Evolutionary conservation across 129 eudicot species (phyloP).

Genomic region (Artemisia annua): DNA sequence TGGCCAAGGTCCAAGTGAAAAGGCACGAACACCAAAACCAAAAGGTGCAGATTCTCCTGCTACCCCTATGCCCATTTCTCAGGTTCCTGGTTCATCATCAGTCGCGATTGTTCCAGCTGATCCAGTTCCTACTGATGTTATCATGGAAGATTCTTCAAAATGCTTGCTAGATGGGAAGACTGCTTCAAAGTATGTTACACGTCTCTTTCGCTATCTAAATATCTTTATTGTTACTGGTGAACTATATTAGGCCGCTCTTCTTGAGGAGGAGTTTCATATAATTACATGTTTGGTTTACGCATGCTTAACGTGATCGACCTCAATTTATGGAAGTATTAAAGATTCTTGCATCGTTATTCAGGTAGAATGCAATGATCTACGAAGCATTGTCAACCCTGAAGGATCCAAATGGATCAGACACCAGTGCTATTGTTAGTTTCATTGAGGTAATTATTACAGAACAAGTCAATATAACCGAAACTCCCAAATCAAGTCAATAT

Average conservation of each 20-base stretch:
- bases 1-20: slow-evolving; percentile 77
- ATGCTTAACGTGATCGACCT: too few relatives aligned
- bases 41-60: slow-evolving; percentile 18
- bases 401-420: slow-evolving; percentile 73
- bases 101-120: slow-evolving; percentile 33
- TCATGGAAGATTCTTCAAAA: slow-evolving; percentile 58
- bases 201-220: too few relatives aligned
- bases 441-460: slow-evolving; percentile 54
- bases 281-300: neutral
- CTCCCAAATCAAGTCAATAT: too few relatives aligned
- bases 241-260: neutral
- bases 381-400: slow-evolving; percentile 70
- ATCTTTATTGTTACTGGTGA: too few relatives aligned
- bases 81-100: slow-evolving; percentile 21
- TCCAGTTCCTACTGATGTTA: slow-evolving; percentile 41
- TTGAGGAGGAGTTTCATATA: neutral
- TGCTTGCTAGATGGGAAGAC: slow-evolving; percentile 54
- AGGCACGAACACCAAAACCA: slow-evolving; percentile 57
- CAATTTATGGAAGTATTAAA: slow-evolving; percentile 10
- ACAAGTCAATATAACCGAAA: too few relatives aligned
- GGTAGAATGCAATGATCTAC: slow-evolving; percentile 72
- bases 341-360: slow-evolving; percentile 30
- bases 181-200: slow-evolving; percentile 52
- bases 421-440: slow-evolving; percentile 51
- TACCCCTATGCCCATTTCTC: neutral